Evolutionary conservation across 2,329 filamentous ascomycete species (phyloP).

Genomic region (Colletotrichum scovillei): DNA sequence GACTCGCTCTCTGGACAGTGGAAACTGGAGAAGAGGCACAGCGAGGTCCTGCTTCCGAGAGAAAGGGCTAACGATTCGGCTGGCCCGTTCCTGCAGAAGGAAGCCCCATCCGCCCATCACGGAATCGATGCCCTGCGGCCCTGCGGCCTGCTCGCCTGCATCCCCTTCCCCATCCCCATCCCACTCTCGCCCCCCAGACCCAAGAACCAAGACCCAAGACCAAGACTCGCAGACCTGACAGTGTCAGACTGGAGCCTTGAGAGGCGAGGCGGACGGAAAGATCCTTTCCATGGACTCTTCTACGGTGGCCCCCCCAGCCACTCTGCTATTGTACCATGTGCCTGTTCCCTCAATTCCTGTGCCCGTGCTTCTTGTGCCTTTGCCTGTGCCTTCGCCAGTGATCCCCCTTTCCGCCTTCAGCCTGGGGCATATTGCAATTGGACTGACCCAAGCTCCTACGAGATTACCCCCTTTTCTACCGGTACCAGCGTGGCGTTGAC

Average conservation of each 20-base stretch:
- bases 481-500: conserved; percentile 29
- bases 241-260: conserved; percentile 27
- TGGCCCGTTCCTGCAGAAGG: conserved; percentile 34
- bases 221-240: not conserved
- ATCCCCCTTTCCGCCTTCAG: conserved; percentile 35
- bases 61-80: conserved; percentile 28
- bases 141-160: not conserved
- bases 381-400: conserved; percentile 4
- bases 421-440: conserved; percentile 34
- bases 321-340: not conserved
- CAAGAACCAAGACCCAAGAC: not conserved
- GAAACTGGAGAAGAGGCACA: conserved; percentile 8
- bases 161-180: not conserved
- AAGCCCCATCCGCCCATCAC: conserved; percentile 29
- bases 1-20: not conserved
- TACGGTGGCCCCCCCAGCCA: conserved; percentile 30
- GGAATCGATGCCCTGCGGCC: conserved; percentile 32
- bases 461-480: conserved; percentile 35
- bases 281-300: conserved; percentile 31
- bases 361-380: not conserved
- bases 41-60: not conserved
- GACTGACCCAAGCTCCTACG: conserved; percentile 31
- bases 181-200: conserved; percentile 3
- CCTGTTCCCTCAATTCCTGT: not conserved
- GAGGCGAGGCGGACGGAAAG: conserved; percentile 34